Conservation (phyloP, 2,329 filamentous ascomycete genomes). For the Penicillium sclerotiorum region DNA sequence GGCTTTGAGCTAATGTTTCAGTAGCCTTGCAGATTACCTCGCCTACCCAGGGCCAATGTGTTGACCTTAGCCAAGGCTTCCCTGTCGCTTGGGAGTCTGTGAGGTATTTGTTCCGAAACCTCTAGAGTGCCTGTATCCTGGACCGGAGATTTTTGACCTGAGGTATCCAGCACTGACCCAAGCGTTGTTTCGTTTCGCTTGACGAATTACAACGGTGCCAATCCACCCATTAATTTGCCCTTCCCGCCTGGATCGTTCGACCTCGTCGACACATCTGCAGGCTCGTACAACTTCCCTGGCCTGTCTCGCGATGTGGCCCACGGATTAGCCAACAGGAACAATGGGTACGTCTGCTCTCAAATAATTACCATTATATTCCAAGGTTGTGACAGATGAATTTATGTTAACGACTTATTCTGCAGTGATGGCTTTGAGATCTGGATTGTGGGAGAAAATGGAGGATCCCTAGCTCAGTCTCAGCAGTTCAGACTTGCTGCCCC, state of each 20-base stretch:
- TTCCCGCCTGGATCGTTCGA: background rate
- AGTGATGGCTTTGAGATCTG: background rate
- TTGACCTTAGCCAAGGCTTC: background rate
- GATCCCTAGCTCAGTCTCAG: background rate
- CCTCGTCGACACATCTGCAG: background rate
- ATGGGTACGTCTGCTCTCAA: background rate
- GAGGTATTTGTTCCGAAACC: no score
- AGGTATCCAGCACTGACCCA: background rate
- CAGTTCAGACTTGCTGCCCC: background rate
- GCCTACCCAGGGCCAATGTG: background rate
- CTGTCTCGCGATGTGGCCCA: background rate
- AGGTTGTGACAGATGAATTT: background rate
- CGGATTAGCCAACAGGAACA: background rate
- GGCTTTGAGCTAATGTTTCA: background rate
- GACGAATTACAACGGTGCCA: background rate
- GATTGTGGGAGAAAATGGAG: background rate
- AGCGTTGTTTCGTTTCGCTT: background rate
- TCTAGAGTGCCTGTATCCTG: background rate
- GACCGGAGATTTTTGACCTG: background rate
- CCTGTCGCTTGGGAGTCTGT: background rate
- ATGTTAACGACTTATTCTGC: no score
- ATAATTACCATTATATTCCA: background rate
- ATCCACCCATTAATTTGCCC: background rate
- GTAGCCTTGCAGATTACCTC: background rate
- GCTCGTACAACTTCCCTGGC: background rate